These are phyloP conservation scores for Daedaleopsis nitida DNA, from an alignment of 768 basidiomycete genomes.

Conservation along the genomic window DNA sequence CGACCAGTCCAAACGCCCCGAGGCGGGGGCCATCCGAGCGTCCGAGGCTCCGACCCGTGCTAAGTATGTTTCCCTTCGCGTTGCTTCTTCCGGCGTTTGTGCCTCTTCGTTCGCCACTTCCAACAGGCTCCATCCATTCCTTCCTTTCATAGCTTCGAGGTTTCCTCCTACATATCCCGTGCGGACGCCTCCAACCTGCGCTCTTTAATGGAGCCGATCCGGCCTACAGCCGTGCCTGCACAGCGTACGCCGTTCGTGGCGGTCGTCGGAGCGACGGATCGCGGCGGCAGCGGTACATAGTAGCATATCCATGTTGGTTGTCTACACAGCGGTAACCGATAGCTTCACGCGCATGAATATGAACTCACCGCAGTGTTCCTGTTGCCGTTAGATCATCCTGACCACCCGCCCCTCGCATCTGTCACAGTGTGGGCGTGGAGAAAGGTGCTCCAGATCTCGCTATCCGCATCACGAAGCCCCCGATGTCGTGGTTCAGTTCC, in stretches of 20 bases:
- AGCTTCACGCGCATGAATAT: too few species aligned
- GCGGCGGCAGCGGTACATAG: too few species aligned
- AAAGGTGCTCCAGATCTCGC: not conserved
- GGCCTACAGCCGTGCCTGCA: not conserved
- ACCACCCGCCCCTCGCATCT: not conserved
- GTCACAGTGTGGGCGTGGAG: not conserved
- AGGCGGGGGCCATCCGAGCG: conserved; percentile 12
- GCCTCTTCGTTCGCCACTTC: not conserved
- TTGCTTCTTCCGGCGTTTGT: not conserved
- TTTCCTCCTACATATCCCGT: not conserved
- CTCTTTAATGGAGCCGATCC: not conserved
- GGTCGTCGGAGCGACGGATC: not conserved
- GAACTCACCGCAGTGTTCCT: too few species aligned
- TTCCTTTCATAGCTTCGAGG: not conserved
- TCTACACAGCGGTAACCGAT: too few species aligned
- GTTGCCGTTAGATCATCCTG: not conserved
- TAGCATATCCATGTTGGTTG: too few species aligned
- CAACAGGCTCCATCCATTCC: not conserved
- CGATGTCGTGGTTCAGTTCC: not conserved
- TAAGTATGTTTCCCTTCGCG: not conserved
- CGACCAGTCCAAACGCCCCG: not conserved
- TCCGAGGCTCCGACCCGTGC: not conserved
- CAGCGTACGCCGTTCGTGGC: not conserved
- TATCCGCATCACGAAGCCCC: not conserved
- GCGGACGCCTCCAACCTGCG: not conserved